Conservation (phyloP, 306 rosid genomes). For the Cucumis sativus region DNA sequence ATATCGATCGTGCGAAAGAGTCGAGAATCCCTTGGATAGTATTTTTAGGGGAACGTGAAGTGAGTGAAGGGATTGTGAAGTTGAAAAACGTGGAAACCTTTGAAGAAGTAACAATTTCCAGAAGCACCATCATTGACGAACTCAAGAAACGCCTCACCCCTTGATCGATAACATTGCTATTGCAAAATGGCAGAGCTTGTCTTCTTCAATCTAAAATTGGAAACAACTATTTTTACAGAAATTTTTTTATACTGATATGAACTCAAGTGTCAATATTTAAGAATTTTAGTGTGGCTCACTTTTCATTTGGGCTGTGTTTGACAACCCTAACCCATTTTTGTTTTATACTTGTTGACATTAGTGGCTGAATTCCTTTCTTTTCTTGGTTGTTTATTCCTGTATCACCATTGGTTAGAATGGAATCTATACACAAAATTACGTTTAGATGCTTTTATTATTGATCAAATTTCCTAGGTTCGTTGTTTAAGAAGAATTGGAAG, state of each 20-base stretch:
- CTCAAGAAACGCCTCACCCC: conserved; percentile 33
- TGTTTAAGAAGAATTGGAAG: no score
- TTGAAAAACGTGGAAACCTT: conserved; percentile 37
- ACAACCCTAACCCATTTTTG: not conserved
- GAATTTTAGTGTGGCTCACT: not conserved
- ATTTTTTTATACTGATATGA: not conserved
- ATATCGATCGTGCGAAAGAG: conserved; percentile 60
- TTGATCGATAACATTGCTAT: not conserved
- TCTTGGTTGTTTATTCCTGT: not conserved
- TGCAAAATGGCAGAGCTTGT: not conserved
- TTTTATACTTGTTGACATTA: not conserved
- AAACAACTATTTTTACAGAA: not conserved
- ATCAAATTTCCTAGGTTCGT: not conserved
- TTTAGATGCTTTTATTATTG: not conserved
- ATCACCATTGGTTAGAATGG: not conserved
- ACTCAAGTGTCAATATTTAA: not conserved
- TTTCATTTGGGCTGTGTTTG: not conserved
- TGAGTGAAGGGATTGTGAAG: conserved; percentile 47
- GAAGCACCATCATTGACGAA: conserved; percentile 52
- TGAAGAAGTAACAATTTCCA: conserved; percentile 24
- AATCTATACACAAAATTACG: not conserved
- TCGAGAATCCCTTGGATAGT: conserved; percentile 84
- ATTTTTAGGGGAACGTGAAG: conserved; percentile 57
- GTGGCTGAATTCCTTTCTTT: not conserved
- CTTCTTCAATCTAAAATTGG: not conserved